Conservation (phyloP, 1,284 basidiomycete genomes). For the Papiliotrema laurentii region DNA sequence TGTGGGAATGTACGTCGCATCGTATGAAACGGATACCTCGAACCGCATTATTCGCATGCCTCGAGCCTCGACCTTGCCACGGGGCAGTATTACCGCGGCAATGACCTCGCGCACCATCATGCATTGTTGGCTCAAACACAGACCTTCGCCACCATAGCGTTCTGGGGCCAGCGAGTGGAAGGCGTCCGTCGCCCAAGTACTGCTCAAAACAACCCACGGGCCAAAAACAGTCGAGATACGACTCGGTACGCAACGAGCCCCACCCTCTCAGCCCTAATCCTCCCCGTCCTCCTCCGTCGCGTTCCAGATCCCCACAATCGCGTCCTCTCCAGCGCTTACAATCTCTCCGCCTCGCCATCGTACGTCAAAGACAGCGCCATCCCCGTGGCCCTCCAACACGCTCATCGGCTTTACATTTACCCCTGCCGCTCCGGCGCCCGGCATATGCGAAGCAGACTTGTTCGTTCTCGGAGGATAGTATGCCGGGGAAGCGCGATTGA, state of each 20-base stretch:
- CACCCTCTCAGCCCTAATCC: neutral
- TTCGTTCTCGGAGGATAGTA: conserved; percentile 27
- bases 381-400: conserved; percentile 32
- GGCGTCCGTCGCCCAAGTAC: too few relatives aligned
- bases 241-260: neutral
- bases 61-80: too few relatives aligned
- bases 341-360: conserved; percentile 47
- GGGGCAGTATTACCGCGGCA: too few relatives aligned
- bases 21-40: too few relatives aligned
- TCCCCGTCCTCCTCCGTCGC: conserved; percentile 2
- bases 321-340: conserved; percentile 50
- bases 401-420: conserved; percentile 27
- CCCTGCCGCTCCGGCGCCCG: conserved; percentile 3
- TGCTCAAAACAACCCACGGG: too few relatives aligned
- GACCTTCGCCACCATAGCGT: too few relatives aligned
- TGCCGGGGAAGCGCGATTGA: conserved; percentile 14
- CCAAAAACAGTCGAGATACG: too few relatives aligned
- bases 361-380: conserved; percentile 48
- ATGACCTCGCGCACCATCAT: too few relatives aligned
- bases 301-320: conserved; percentile 49
- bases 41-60: too few relatives aligned
- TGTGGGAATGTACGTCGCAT: too few relatives aligned
- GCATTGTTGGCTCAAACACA: too few relatives aligned
- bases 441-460: neutral
- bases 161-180: too few relatives aligned